phyloP scores from a whole-genome alignment of 257 asterid species.

The Ligustrum vulgare region DNA sequence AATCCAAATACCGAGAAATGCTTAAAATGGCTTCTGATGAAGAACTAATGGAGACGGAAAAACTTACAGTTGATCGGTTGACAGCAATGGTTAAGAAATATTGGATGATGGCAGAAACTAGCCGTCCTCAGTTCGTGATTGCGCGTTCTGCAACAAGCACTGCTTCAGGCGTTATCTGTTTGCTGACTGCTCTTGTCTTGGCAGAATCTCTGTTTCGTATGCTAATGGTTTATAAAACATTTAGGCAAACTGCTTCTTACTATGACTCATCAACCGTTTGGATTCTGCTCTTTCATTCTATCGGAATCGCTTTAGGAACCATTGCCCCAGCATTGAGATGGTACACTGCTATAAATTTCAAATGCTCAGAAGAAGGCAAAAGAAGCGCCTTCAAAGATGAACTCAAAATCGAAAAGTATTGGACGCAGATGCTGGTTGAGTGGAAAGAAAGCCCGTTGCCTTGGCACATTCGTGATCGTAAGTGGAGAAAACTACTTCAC shows the following conservation, averaged over 20 bases:
- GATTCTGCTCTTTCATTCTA: conserved; percentile 3
- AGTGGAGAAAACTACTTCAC: conserved; percentile 23
- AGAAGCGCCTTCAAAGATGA: background rate
- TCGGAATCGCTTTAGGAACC: conserved; percentile 6
- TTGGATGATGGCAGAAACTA: conserved; percentile 15
- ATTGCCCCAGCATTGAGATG: conserved; percentile 22
- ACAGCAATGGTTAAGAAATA: conserved; percentile 2
- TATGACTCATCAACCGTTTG: conserved; percentile 8
- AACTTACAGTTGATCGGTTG: background rate
- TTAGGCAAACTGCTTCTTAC: background rate
- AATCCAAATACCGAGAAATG: conserved; percentile 4
- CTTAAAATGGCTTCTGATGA: background rate
- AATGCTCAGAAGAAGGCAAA: background rate
- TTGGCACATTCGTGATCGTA: background rate
- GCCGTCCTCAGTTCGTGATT: conserved; percentile 16
- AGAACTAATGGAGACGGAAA: background rate
- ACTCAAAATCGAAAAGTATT: background rate
- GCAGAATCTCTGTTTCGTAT: background rate
- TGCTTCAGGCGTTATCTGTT: conserved; percentile 8
- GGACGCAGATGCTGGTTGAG: conserved; percentile 10
- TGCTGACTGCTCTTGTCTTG: background rate
- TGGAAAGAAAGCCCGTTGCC: conserved; percentile 23
- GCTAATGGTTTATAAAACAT: background rate
- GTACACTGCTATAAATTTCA: conserved; percentile 1
- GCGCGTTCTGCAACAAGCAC: conserved; percentile 20